Base-by-base conservation (phyloP, 139 green algal genomes). In the Axilococcus clingmanii region DNA sequence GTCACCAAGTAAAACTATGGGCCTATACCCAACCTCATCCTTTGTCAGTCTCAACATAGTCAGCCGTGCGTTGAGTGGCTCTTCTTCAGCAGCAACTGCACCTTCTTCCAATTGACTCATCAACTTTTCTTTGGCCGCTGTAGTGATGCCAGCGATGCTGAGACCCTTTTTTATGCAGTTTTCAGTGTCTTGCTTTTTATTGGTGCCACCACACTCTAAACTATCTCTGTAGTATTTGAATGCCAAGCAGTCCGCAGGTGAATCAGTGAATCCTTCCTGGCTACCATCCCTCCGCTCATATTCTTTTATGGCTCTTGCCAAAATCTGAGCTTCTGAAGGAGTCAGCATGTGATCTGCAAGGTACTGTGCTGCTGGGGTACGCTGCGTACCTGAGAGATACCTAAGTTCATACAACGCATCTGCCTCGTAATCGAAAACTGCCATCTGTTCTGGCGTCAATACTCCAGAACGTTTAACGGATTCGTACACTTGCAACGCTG, bases 171-270 rank as follows among this genome's bases (percentile, higher is more conserved):
- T 27, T n/a, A 82, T 31, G 19, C 55, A 77, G 17, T 38, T 40
- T 22, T 72, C 40, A 3, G 47, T 40, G 1, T 77, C 68, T 40
- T 75, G 59, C 31, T 70, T 40, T 22, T 59, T 61, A 6, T 68
- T 56, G 59, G 65, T 76, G n/a, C n/a, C n/a, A n/a, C n/a, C n/a
- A n/a, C n/a, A n/a, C 66, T 89, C 81, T 19, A 72, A 12, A 7
- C 80, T 76, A 43, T 93, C 82, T 23, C 83, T 55, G 40, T 82
- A 77, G 69, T 83, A 77, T 44, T 93, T 93, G 77, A 82, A 93
- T 11, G 83, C 79, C 59, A 93, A 57, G 68, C 70, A 84, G 55
- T 93, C 83, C 1, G 23, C 75, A 7, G 81, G 77, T 4, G 48
- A 45, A 44, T 76, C 49, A 2, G 29, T 48, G 59, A 93, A 93